Evolutionary conservation across 495 filamentous ascomycete species (phyloP), one percentile per base, ranked within the genome.

Genomic region (Neurospora sp.): DNA sequence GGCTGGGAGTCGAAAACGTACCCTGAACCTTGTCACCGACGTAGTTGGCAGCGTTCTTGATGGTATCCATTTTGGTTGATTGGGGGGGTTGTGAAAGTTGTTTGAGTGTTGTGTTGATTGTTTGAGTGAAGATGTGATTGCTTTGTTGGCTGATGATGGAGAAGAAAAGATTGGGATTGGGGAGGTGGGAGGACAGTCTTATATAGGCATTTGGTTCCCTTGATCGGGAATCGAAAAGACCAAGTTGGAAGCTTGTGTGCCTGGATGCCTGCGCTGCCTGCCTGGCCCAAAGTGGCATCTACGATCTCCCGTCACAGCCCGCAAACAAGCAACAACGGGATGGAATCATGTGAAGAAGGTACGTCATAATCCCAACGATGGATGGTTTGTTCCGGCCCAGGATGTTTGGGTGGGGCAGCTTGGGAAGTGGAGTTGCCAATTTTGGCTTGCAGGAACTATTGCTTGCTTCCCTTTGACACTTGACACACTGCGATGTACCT

Each of bases 11-110:
- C 12, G 39, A 69, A 35, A 12, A 38, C 76, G 37, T 79, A 77
- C 85, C 82, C 79, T 89, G 83, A 73, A 90, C 81, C 80, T 87
- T 83, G 86, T 91, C 89, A 69, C 84, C 78, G 81, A 88, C 87
- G 83, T 86, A 88, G 85, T 89, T 90, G 78, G 82, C 84, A 79
- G 87, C 84, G 80, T 90, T 85, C 85, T 86, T 85, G 82, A 87
- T 79, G 83, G 86, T 84, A 77, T 89, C 86, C 87, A 89, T 89
- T 77, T 71, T 88, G 84, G 78, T 76, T 77, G 77, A 76, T 77
- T 35, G 27, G 54, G 27, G 54, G 27, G 48, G 11, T 37, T 66
- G 48, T 59, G 54, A 66, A 66, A 35, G 54, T 66, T 3, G 54
- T 3, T 66, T 66, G 54, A 66, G 70, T 76, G 42, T 76, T 77